Percentiles rank a stretch among this genome's conserved stretches.
These are phyloP conservation scores for Heliamphora exappendiculata DNA, from an alignment of 148 eudicot species.

Conservation along the genomic window DNA sequence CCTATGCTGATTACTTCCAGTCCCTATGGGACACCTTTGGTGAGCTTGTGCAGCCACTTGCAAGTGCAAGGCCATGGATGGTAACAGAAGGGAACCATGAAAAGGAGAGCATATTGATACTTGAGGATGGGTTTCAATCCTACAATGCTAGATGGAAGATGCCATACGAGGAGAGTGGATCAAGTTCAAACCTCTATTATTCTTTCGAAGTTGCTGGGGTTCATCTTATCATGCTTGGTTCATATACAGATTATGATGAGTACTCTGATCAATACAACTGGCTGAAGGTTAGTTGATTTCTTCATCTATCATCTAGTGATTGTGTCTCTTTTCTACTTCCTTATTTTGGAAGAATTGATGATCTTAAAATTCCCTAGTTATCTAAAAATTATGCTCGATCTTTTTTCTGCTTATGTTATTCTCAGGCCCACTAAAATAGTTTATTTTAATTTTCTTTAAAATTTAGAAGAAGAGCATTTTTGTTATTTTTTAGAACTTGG, in stretches of 20 bases:
- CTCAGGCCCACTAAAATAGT: not conserved
- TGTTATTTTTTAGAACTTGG: not conserved
- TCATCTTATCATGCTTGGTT: conserved; percentile 91
- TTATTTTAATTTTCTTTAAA: not conserved
- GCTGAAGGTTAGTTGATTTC: conserved; percentile 63
- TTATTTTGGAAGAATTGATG: not conserved
- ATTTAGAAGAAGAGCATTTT: not conserved
- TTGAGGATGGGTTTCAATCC: conserved; percentile 60
- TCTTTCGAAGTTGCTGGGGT: conserved; percentile 90
- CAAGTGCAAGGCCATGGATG: conserved; percentile 97
- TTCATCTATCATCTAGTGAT: not conserved
- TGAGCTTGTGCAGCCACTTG: conserved; percentile 82
- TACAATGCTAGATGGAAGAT: conserved; percentile 97
- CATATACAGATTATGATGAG: conserved; percentile 75
- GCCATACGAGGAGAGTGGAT: conserved; percentile 93
- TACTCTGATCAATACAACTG: conserved; percentile 77
- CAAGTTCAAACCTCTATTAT: conserved; percentile 83
- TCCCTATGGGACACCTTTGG: conserved; percentile 88
- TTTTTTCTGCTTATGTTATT: not conserved
- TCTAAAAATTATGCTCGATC: not conserved
- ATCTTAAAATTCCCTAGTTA: not conserved
- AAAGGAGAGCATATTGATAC: conserved; percentile 52
- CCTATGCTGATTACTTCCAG: conserved; percentile 85
- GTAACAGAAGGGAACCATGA: conserved; percentile 98
- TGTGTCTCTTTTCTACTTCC: not conserved